These are phyloP conservation scores for Fraxinus baroniana DNA, from an alignment of 305 asterid genomes.

Conservation along the genomic window DNA sequence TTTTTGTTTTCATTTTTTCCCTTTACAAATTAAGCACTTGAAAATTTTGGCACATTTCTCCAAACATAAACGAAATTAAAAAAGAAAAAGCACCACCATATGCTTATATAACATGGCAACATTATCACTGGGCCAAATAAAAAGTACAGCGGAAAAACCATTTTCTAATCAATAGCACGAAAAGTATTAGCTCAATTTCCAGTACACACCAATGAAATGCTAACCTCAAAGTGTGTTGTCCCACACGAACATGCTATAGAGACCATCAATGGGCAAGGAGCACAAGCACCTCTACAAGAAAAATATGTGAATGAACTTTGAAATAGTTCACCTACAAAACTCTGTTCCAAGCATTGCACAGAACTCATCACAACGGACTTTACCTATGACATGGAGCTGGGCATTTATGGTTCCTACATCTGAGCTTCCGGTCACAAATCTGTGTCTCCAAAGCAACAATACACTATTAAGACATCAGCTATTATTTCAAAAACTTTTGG, in stretches of 20 bases:
- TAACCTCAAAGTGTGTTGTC: conserved; percentile 80
- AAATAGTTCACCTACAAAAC: conserved; percentile 8
- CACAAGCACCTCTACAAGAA: conserved; percentile 80
- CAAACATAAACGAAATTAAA: not conserved
- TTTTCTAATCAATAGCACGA: not conserved
- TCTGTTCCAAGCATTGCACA: not conserved
- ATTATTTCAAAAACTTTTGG: not conserved
- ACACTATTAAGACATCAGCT: conserved; percentile 10
- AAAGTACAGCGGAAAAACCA: not conserved
- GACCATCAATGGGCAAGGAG: conserved; percentile 94
- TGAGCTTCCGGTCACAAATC: conserved; percentile 89
- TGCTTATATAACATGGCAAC: not conserved
- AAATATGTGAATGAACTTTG: conserved; percentile 22
- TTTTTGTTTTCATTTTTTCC: not conserved
- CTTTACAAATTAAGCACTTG: not conserved
- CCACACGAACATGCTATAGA: conserved; percentile 84
- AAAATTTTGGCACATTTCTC: not conserved
- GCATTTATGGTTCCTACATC: conserved; percentile 95
- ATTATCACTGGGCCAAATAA: conserved; percentile 7
- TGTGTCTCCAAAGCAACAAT: conserved; percentile 30
- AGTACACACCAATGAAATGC: conserved; percentile 19
- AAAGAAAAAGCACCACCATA: not conserved
- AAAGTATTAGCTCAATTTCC: not conserved
- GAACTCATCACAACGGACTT: conserved; percentile 18
- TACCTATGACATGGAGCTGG: conserved; percentile 97